These are phyloP conservation scores for Telopea speciosissima DNA, from an alignment of 177 flowering plant genomes.

Conservation along the genomic window DNA sequence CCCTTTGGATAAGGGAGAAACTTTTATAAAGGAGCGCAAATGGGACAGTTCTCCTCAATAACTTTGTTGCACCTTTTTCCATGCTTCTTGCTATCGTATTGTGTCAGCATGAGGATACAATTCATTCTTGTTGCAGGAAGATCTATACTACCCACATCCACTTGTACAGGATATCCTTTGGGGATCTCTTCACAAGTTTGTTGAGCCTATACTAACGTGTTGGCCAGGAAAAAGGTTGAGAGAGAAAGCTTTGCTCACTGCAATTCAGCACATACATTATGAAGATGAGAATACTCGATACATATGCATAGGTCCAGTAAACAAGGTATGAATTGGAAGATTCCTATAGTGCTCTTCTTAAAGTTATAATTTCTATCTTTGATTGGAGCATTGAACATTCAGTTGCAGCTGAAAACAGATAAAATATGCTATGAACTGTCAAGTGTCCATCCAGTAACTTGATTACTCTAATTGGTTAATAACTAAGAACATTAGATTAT, in stretches of 20 bases:
- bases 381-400: not conserved
- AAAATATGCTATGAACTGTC: no score
- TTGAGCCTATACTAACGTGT: constrained; percentile 34
- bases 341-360: not conserved
- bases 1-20: not conserved
- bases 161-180: constrained; percentile 37
- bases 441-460: not conserved
- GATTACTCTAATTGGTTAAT: no score
- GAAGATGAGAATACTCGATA: constrained; percentile 39
- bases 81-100: not conserved
- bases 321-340: constrained; percentile 23
- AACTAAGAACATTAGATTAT: no score
- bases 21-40: not conserved
- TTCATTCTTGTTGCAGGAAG: constrained; percentile 29
- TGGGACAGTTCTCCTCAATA: not conserved
- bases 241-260: constrained; percentile 28
- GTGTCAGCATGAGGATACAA: not conserved
- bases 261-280: constrained; percentile 33
- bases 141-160: constrained; percentile 41
- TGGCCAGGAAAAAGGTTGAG: constrained; percentile 43
- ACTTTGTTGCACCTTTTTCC: not conserved
- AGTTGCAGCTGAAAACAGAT: no score
- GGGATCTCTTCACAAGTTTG: constrained; percentile 32
- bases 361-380: not conserved
- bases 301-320: constrained; percentile 39